A percentile compares a stretch with the other conserved stretches of the same genome.
Evolutionary conservation across 164 flowering plant species (phyloP).

Genomic region (Malania oleifera): DNA sequence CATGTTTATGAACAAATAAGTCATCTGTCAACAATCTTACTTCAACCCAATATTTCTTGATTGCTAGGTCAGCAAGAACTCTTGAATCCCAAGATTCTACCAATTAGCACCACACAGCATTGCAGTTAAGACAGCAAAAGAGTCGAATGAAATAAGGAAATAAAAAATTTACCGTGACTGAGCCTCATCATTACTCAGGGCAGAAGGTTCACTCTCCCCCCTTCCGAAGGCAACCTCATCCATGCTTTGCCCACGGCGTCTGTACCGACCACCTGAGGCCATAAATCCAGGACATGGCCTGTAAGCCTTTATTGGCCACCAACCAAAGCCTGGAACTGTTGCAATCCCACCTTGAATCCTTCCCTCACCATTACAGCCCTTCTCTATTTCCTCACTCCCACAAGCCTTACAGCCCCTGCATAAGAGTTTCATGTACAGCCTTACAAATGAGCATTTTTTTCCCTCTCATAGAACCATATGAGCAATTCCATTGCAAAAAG

Average conservation of each 20-base stretch:
- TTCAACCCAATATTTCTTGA: no score
- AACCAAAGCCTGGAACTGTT: slow-evolving; percentile 90
- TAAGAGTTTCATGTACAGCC: background rate
- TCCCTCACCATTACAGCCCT: slow-evolving; percentile 94
- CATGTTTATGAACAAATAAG: no score
- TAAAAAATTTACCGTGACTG: slow-evolving; percentile 55
- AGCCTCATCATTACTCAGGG: slow-evolving; percentile 16
- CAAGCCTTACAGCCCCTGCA: slow-evolving; percentile 74
- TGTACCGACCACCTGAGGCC: slow-evolving; percentile 86
- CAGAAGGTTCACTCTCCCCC: slow-evolving; percentile 21
- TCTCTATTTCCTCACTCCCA: slow-evolving; percentile 74
- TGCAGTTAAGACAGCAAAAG: no score
- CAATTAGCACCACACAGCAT: no score
- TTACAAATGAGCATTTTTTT: background rate
- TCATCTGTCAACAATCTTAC: no score
- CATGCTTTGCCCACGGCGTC: slow-evolving; percentile 87
- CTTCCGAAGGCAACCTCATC: slow-evolving; percentile 87
- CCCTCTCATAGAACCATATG: background rate
- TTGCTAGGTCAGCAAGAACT: no score
- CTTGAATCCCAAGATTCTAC: no score
- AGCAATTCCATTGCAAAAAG: background rate
- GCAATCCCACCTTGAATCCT: slow-evolving; percentile 98
- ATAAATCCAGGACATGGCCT: slow-evolving; percentile 90
- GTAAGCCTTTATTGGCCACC: slow-evolving; percentile 99
- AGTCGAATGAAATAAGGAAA: no score